phyloP scores from a whole-genome alignment of 2,329 filamentous ascomycete species.

The Rhynchosporium agropyri region DNA sequence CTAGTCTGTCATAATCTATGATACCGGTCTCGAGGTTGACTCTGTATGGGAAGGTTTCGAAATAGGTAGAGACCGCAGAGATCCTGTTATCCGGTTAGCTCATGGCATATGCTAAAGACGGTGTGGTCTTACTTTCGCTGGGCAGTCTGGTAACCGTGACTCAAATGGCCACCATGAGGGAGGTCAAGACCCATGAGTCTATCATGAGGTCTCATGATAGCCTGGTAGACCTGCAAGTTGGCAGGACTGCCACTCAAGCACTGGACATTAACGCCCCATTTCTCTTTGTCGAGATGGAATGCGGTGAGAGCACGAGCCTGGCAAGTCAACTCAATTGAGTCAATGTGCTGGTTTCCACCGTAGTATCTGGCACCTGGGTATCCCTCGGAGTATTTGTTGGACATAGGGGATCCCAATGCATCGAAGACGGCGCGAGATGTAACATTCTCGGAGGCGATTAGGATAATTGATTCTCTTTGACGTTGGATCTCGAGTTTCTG shows the following conservation, averaged over 20 bases:
- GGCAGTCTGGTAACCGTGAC: slow-evolving; percentile 96
- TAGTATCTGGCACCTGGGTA: slow-evolving; percentile 99
- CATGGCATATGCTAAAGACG: not conserved
- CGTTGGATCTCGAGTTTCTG: slow-evolving; percentile 92
- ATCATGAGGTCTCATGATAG: slow-evolving; percentile 93
- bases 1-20: slow-evolving; percentile 94
- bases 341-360: slow-evolving; percentile 98
- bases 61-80: slow-evolving; percentile 97
- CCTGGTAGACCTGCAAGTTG: slow-evolving; percentile 98
- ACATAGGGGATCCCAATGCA: slow-evolving; percentile 91
- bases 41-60: slow-evolving; percentile 97
- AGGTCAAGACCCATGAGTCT: slow-evolving; percentile 97
- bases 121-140: slow-evolving; percentile 72
- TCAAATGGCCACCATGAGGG: slow-evolving; percentile 93
- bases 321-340: slow-evolving; percentile 92
- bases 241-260: slow-evolving; percentile 89
- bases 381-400: slow-evolving; percentile 99
- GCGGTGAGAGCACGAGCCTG: slow-evolving; percentile 90
- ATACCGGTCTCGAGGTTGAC: slow-evolving; percentile 87
- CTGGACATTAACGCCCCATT: slow-evolving; percentile 99
- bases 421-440: slow-evolving; percentile 98
- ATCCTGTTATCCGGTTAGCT: slow-evolving; percentile 55
- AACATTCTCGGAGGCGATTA: slow-evolving; percentile 99
- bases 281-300: slow-evolving; percentile 81
- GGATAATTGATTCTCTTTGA: slow-evolving; percentile 96